Conservation (phyloP, 306 rosid species). For the Cucurbita pepo region DNA sequence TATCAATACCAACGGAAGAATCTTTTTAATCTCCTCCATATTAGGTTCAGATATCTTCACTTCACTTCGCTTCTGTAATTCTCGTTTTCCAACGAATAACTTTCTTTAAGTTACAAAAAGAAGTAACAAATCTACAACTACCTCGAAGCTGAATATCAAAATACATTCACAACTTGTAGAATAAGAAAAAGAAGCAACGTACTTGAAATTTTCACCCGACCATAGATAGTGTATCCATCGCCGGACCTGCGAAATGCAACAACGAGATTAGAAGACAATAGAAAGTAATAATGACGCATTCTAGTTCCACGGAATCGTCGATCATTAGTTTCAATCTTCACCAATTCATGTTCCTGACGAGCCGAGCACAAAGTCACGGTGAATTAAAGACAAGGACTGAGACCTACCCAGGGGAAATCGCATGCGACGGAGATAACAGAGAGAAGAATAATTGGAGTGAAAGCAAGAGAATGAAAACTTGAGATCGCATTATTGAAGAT, state of each 20-base stretch:
- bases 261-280: neutral
- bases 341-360: neutral
- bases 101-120: neutral
- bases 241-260: conserved; percentile 26
- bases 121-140: too few species aligned
- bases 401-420: conserved; percentile 52
- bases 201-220: conserved; percentile 84
- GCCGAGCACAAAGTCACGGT: neutral
- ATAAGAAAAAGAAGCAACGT: conserved; percentile 11
- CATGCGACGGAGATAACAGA: conserved; percentile 33
- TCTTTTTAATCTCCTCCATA: neutral
- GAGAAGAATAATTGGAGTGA: conserved; percentile 29
- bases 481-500: conserved; percentile 25
- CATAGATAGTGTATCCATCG: conserved; percentile 70
- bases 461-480: conserved; percentile 23
- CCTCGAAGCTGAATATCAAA: neutral
- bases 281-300: conserved; percentile 1
- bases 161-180: neutral
- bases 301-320: neutral
- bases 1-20: neutral
- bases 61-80: neutral
- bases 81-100: neutral
- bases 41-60: neutral
- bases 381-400: neutral
- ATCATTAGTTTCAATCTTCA: neutral